These are phyloP conservation scores for Agastache rugosa DNA, from an alignment of 257 asterid genomes.

Conservation along the genomic window DNA sequence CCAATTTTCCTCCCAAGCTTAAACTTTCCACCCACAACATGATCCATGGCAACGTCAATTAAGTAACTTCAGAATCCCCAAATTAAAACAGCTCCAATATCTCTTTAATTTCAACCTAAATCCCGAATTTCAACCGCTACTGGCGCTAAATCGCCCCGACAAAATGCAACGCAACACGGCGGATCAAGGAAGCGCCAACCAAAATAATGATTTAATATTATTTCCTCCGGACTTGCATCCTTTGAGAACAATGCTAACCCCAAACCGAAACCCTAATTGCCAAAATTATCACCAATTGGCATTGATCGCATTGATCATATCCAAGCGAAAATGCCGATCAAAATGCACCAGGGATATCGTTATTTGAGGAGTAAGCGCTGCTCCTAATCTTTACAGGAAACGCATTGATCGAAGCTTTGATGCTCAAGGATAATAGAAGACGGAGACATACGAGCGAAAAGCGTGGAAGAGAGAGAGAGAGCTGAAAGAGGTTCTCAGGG, in stretches of 20 bases:
- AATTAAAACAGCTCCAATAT: conserved; percentile 17
- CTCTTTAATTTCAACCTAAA: conserved; percentile 28
- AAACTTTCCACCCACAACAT: conserved; percentile 76
- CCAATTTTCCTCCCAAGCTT: conserved; percentile 90
- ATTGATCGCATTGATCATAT: conserved; percentile 39
- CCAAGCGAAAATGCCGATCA: conserved; percentile 16
- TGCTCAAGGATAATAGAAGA: conserved; percentile 17
- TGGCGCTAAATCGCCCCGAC: conserved; percentile 20
- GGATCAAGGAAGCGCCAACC: conserved; percentile 30
- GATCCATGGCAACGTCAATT: conserved; percentile 66
- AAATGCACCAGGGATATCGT: conserved; percentile 11
- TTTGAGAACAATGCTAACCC: conserved; percentile 33
- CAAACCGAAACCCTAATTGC: conserved; percentile 53
- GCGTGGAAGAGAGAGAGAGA: conserved; percentile 31
- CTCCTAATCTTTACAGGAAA: not conserved
- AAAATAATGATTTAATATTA: conserved; percentile 26
- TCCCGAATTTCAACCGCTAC: conserved; percentile 27
- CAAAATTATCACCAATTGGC: conserved; percentile 38
- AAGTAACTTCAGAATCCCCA: conserved; percentile 31
- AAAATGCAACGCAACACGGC: conserved; percentile 9
- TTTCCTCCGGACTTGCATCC: conserved; percentile 48
- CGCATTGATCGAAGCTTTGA: conserved; percentile 20
- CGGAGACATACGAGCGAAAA: conserved; percentile 31
- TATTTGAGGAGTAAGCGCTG: conserved; percentile 14
- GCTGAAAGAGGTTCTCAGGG: conserved; percentile 15